Evolutionary conservation across 805 yeast species (phyloP).

Genomic region (Pichia manshurica): DNA sequence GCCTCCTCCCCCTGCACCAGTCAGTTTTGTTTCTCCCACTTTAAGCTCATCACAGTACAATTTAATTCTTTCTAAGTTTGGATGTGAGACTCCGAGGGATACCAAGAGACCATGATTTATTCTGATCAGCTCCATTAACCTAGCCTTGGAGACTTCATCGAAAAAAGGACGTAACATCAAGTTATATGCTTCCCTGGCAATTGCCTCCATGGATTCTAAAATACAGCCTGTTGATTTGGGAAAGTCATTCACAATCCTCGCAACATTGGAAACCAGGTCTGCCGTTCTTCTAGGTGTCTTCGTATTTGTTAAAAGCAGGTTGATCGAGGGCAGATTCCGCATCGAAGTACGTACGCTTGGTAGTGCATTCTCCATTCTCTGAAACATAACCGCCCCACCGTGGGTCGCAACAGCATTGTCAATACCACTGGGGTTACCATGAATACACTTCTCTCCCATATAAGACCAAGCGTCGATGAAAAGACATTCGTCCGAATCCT

Average conservation of each 20-base stretch:
- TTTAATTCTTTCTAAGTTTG: slow-evolving; percentile 74
- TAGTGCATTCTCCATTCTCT: slow-evolving; percentile 49
- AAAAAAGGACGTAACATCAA: slow-evolving; percentile 50
- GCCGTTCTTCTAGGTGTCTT: slow-evolving; percentile 86
- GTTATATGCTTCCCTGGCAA: slow-evolving; percentile 68
- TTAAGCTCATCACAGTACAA: slow-evolving; percentile 53
- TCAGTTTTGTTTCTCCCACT: slow-evolving; percentile 85
- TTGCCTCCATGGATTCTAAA: slow-evolving; percentile 67
- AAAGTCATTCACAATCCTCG: slow-evolving; percentile 43
- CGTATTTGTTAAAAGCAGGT: slow-evolving; percentile 76
- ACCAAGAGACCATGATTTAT: slow-evolving; percentile 85
- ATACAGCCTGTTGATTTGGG: slow-evolving; percentile 54
- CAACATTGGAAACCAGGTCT: slow-evolving; percentile 71
- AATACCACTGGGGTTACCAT: slow-evolving; percentile 94
- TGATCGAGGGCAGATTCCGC: slow-evolving; percentile 68
- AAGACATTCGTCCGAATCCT: slow-evolving; percentile 39
- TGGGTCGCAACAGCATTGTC: slow-evolving; percentile 94
- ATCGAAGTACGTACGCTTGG: slow-evolving; percentile 64
- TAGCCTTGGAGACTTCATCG: slow-evolving; percentile 35
- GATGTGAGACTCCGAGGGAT: slow-evolving; percentile 88
- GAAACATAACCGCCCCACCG: slow-evolving; percentile 94
- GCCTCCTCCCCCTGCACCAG: slow-evolving; percentile 99
- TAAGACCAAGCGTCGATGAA: slow-evolving; percentile 83
- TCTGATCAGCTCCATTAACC: slow-evolving; percentile 57
- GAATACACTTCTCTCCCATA: slow-evolving; percentile 91